These are phyloP conservation scores for Chytridiales sp. DNA, from an alignment of 371 early-diverging fungal species.

Conservation along the genomic window DNA sequence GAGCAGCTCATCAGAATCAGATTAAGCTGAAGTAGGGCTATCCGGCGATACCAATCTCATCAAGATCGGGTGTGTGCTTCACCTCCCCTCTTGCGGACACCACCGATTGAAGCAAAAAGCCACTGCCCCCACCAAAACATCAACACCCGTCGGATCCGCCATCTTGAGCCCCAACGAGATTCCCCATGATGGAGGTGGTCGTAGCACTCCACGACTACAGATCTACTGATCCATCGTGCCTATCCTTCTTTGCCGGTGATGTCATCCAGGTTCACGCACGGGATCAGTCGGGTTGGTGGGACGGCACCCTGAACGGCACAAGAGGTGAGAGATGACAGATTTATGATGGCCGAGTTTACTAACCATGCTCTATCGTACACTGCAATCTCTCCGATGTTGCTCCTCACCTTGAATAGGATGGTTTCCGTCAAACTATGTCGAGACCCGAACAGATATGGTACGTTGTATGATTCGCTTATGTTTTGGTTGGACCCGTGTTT, in stretches of 20 bases:
- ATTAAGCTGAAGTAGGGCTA: not conserved
- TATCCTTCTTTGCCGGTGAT: conserved; percentile 76
- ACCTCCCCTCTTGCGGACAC: too few relatives aligned
- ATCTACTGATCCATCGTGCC: conserved; percentile 66
- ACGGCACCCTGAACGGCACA: conserved; percentile 53
- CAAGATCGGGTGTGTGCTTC: too few relatives aligned
- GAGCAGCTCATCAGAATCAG: not conserved
- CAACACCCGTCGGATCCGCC: not conserved
- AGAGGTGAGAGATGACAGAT: conserved; percentile 22
- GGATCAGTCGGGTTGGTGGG: conserved; percentile 92
- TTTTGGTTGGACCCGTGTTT: too few relatives aligned
- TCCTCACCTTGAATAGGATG: conserved; percentile 57
- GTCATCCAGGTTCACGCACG: conserved; percentile 78
- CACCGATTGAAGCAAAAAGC: not conserved
- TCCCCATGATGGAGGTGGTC: conserved; percentile 58
- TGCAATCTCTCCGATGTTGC: too few relatives aligned
- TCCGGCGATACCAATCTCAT: not conserved
- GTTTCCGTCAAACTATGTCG: conserved; percentile 86
- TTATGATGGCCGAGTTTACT: not conserved
- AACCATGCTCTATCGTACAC: too few relatives aligned
- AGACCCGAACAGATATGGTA: conserved; percentile 34
- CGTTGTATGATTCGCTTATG: too few relatives aligned
- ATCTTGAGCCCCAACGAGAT: not conserved
- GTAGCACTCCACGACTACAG: conserved; percentile 79
- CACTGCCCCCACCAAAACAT: not conserved